A percentile compares a stretch with the other conserved stretches of the same genome.
phyloP scores from a whole-genome alignment of 768 basidiomycete genomes.

The Naganishia onofrii region DNA sequence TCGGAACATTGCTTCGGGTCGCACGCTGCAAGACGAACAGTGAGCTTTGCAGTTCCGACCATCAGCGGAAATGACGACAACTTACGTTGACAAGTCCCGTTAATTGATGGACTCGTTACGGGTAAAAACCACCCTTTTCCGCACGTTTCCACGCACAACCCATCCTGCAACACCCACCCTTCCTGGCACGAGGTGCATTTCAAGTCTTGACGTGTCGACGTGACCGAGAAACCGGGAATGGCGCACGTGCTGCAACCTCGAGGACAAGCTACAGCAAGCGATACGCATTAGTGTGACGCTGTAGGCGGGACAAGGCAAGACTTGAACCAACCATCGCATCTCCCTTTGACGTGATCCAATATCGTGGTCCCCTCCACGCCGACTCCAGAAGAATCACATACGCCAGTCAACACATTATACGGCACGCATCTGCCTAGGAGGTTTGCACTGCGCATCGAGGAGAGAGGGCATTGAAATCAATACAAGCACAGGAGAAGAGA shows the following conservation, averaged over 20 bases:
- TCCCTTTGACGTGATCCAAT: constrained; percentile 39
- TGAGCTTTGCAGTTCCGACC: background rate
- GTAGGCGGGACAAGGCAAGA: background rate
- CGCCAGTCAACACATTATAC: constrained; percentile 38
- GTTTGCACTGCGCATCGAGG: constrained; percentile 31
- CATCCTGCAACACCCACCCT: constrained; percentile 44
- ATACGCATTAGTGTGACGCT: background rate
- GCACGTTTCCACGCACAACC: constrained; percentile 41
- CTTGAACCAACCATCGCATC: constrained; percentile 44
- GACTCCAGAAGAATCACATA: constrained; percentile 43
- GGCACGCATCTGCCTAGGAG: constrained; percentile 43
- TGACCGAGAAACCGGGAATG: constrained; percentile 43
- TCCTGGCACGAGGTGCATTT: constrained; percentile 45
- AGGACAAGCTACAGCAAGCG: constrained; percentile 44
- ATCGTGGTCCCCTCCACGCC: constrained; percentile 41
- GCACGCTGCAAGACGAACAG: constrained; percentile 32
- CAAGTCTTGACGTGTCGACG: constrained; percentile 28
- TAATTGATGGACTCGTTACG: constrained; percentile 32
- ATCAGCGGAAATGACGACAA: background rate
- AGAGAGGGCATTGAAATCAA: too few species aligned
- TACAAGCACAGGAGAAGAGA: too few species aligned
- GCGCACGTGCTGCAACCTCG: constrained; percentile 41
- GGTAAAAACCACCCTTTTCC: constrained; percentile 40
- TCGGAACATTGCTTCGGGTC: constrained; percentile 38
- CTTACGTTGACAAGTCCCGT: constrained; percentile 49